Conservation (phyloP, 2,329 filamentous ascomycete species). For the Monosporascus sp. region DNA sequence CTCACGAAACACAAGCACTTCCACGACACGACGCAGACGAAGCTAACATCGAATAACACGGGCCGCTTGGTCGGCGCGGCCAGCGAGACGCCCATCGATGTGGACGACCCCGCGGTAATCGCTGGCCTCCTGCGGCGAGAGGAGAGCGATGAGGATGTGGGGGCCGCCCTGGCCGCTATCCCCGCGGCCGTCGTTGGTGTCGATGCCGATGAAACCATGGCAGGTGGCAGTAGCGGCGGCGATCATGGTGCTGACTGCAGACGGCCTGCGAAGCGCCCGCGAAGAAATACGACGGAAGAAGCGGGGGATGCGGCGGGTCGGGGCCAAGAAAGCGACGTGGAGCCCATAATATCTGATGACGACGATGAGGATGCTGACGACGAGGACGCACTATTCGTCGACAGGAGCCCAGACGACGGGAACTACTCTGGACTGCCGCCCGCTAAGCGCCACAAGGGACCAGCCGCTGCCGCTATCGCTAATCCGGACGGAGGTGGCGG, state of each 20-base stretch:
- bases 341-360: conserved; percentile 33
- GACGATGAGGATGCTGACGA: conserved; percentile 24
- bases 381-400: conserved; percentile 26
- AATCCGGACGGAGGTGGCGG: conserved; percentile 20
- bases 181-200: conserved; percentile 34
- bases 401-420: conserved; percentile 29
- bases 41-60: conserved; percentile 53
- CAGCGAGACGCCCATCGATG: conserved; percentile 47
- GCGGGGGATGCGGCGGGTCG: conserved; percentile 17
- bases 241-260: background rate
- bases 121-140: conserved; percentile 41
- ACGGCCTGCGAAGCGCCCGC: conserved; percentile 24
- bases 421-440: conserved; percentile 36
- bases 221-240: conserved; percentile 15
- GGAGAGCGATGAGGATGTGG: conserved; percentile 57
- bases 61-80: conserved; percentile 53
- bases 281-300: conserved; percentile 21
- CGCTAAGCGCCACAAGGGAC: conserved; percentile 40
- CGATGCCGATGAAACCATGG: conserved; percentile 21
- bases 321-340: conserved; percentile 24
- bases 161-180: conserved; percentile 49
- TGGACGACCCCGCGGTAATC: conserved; percentile 35
- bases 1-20: conserved; percentile 82
- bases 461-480: conserved; percentile 18
- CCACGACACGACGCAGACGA: conserved; percentile 47